These are phyloP conservation scores for Pueraria montana DNA, from an alignment of 306 rosid species.

Conservation along the genomic window DNA sequence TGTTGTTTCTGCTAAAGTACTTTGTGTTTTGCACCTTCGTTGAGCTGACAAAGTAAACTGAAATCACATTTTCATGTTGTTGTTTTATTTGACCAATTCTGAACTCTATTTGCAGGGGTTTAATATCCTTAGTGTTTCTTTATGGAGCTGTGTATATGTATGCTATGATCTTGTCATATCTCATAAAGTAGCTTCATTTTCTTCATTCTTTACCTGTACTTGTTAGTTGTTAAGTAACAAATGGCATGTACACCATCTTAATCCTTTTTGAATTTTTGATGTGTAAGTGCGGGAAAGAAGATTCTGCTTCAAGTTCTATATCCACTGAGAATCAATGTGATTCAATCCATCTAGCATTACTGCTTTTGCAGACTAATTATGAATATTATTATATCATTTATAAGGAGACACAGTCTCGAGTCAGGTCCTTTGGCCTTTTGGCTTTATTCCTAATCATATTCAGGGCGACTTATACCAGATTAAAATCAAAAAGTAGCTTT, in stretches of 20 bases:
- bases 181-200: slow-evolving; percentile 41
- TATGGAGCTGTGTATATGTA: slow-evolving; percentile 72
- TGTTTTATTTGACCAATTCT: no score
- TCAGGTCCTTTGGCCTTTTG: background rate
- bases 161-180: slow-evolving; percentile 65
- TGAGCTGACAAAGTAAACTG: no score
- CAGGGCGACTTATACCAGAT: no score
- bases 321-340: background rate
- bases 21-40: background rate
- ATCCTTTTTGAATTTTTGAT: background rate
- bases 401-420: no score
- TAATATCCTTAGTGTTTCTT: slow-evolving; percentile 67
- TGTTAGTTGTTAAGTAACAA: background rate
- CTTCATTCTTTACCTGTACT: background rate
- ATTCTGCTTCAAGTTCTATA: slow-evolving; percentile 17
- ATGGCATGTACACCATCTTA: slow-evolving; percentile 11
- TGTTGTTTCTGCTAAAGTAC: background rate
- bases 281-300: background rate
- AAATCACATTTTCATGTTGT: no score
- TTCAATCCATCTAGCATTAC: background rate
- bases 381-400: no score
- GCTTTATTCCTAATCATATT: slow-evolving; percentile 12
- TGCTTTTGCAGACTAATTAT: background rate
- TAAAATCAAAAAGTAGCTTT: no score
- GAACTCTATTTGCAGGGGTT: slow-evolving; percentile 59